Conservation (phyloP, 805 yeast species). For the Zygosaccharomyces siamensis region DNA sequence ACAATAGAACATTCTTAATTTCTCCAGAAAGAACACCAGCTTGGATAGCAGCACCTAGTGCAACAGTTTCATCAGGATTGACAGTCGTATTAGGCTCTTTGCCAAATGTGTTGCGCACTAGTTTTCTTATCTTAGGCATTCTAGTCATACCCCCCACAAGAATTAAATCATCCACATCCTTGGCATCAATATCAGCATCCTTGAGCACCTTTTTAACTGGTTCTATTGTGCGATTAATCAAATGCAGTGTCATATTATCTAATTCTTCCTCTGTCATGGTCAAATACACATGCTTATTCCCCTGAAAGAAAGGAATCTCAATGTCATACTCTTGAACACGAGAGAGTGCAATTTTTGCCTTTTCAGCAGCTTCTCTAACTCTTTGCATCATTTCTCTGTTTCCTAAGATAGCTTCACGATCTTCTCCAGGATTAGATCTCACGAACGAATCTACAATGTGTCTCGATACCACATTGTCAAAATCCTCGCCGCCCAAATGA, state of each 20-base stretch:
- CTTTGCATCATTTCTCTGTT: conserved; percentile 63
- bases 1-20: conserved; percentile 66
- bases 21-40: conserved; percentile 84
- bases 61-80: conserved; percentile 92
- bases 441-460: conserved; percentile 56
- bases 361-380: conserved; percentile 75
- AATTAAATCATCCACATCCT: conserved; percentile 68
- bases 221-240: conserved; percentile 62
- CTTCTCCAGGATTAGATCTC: conserved; percentile 44
- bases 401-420: conserved; percentile 33
- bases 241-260: conserved; percentile 59
- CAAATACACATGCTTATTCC: conserved; percentile 55
- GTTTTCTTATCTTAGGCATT: conserved; percentile 72
- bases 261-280: conserved; percentile 61
- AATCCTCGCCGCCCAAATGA: conserved; percentile 83
- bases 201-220: conserved; percentile 71
- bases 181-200: conserved; percentile 64
- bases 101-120: conserved; percentile 55
- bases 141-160: conserved; percentile 88
- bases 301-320: conserved; percentile 64
- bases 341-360: conserved; percentile 68
- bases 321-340: conserved; percentile 58
- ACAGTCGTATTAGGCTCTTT: conserved; percentile 66
- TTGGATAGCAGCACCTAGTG: conserved; percentile 85
- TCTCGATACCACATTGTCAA: conserved; percentile 59